Base-by-base conservation (phyloP, 306 rosid genomes). In the Quercus glauca region DNA sequence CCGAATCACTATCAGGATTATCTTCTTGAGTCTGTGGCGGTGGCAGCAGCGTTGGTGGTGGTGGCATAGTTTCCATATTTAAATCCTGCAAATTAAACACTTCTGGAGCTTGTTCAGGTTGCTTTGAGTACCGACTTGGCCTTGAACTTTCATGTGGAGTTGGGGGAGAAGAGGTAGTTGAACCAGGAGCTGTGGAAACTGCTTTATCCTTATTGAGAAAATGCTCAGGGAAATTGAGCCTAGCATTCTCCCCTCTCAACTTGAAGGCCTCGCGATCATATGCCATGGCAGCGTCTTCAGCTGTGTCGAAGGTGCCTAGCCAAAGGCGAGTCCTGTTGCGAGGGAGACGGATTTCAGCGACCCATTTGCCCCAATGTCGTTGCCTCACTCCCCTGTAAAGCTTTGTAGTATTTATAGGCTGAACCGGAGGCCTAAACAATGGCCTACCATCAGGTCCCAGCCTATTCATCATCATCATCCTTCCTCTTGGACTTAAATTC, bases 301-400 rank as follows among this genome's bases (percentile, higher is more conserved):
- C 99, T 0, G 98, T 95, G 91, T 95, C 99, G 52, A 92, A 95
- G 33, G 99, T 95, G 76, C 99, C 99, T 0, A 95, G 90, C 99
- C 99, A 95, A 26, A 95, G 94, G 35, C 99, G 93, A 28, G 97
- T 87, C 76, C 99, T 83, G 75, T 95, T 88, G 25, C 94, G 88
- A 79, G 99, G 99, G 4, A 95, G 90, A 73, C 99, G 97, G 73
- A 95, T 95, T 73, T 95, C 99, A 1, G 99, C 99, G 0, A 95
- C 99, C 99, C 99, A 95, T 88, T 95, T 95, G 0, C 99, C 99
- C 99, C 99, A 95, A 82, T 95, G 99, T 58, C 99, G 90, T 73
- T 95, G 99, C 74, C 99, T 89, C 71, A 95, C 99, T 75, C 99
- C 99, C 64, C 99, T 86, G 77, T 95, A 95, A 19, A 95, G 97